phyloP scores from a whole-genome alignment of 805 yeast species.

The Candida ponderosae region DNA sequence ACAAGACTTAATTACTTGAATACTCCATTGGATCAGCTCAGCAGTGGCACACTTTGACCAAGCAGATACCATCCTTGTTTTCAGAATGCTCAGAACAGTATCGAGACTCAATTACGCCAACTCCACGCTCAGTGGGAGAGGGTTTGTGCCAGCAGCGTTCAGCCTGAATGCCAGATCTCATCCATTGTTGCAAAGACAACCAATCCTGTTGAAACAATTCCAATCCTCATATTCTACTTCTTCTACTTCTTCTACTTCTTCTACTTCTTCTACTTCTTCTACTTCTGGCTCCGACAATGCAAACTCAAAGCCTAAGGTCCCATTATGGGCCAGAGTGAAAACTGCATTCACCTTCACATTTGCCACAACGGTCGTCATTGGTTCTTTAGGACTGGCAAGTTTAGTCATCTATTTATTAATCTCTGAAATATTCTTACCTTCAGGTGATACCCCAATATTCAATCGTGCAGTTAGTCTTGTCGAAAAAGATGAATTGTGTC shows the following conservation, averaged over 20 bases:
- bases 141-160: too few species aligned
- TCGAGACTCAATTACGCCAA: too few species aligned
- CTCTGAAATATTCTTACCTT: constrained; percentile 78
- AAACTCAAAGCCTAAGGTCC: constrained; percentile 22
- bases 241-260: not conserved
- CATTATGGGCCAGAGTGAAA: constrained; percentile 38
- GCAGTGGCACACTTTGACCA: too few species aligned
- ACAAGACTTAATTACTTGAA: too few species aligned
- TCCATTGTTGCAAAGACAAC: not conserved
- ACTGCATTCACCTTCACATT: constrained; percentile 54
- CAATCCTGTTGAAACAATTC: not conserved
- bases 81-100: too few species aligned
- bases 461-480: constrained; percentile 76
- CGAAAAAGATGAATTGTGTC: constrained; percentile 58
- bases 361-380: constrained; percentile 55
- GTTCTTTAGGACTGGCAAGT: constrained; percentile 62
- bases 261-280: not conserved
- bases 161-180: too few species aligned
- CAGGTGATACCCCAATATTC: constrained; percentile 87
- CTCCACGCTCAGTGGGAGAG: too few species aligned
- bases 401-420: constrained; percentile 66
- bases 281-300: not conserved
- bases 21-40: too few species aligned
- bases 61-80: too few species aligned
- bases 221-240: not conserved